Evolutionary conservation across 495 filamentous ascomycete genomes (phyloP).

Genomic region (Penicillium psychrofluorescens): DNA sequence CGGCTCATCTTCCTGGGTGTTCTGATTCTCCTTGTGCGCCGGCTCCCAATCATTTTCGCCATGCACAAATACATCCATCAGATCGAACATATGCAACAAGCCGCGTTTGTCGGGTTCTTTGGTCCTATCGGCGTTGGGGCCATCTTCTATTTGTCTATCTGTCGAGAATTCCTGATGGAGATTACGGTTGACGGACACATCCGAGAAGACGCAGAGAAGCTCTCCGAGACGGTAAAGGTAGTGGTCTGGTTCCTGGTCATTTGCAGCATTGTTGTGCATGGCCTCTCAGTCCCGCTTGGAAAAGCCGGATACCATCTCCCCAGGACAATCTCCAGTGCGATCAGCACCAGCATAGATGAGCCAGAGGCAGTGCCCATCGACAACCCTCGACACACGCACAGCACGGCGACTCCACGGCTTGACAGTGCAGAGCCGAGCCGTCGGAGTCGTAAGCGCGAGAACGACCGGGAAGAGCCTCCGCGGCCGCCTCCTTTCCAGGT

Average conservation of each 20-base stretch:
- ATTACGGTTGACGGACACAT: conserved; percentile 51
- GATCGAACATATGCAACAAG: conserved; percentile 65
- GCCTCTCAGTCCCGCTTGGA: conserved; percentile 74
- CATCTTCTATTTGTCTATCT: conserved; percentile 82
- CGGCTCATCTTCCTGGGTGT: conserved; percentile 72
- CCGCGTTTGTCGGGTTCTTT: conserved; percentile 85
- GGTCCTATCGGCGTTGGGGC: conserved; percentile 92
- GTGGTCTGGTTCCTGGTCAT: conserved; percentile 84
- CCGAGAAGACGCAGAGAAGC: conserved; percentile 56
- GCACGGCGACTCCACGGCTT: conserved; percentile 24
- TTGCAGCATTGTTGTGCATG: conserved; percentile 85
- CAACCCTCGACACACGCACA: conserved; percentile 24
- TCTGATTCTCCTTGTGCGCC: conserved; percentile 71
- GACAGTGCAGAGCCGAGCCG: conserved; percentile 7
- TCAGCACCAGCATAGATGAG: conserved; percentile 32
- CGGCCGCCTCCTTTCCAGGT: conserved; percentile 43
- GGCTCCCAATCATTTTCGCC: conserved; percentile 67
- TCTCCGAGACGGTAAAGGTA: conserved; percentile 58
- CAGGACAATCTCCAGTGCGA: conserved; percentile 60
- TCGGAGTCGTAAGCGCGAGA: conserved; percentile 19
- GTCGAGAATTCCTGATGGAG: conserved; percentile 53
- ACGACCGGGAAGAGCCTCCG: conserved; percentile 16
- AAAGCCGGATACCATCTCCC: conserved; percentile 79
- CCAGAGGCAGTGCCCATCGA: conserved; percentile 24
- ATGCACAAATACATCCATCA: conserved; percentile 73